Percentiles rank a stretch among this genome's conserved stretches.
Evolutionary conservation across 108 stramenopile species (phyloP).

Genomic region (Cyclotella choctawhatcheeana): DNA sequence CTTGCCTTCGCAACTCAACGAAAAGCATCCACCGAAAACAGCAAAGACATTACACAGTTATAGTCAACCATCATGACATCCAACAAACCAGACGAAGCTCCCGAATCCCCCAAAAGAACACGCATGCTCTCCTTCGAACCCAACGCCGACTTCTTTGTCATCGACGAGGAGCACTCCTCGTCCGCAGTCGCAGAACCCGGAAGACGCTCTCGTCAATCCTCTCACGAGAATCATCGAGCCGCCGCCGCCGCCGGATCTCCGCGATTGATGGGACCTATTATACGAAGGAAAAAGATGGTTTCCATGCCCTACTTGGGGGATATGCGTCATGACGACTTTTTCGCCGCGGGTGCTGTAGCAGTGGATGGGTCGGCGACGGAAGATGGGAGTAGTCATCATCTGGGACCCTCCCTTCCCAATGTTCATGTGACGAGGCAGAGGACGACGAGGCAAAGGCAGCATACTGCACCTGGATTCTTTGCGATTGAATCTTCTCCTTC

Average conservation of each 20-base stretch:
- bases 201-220: conserved; percentile 18
- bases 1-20: too few relatives aligned
- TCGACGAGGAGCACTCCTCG: conserved; percentile 16
- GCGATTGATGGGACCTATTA: conserved; percentile 59
- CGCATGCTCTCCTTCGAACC: conserved; percentile 38
- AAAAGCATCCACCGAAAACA: too few relatives aligned
- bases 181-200: background rate
- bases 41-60: too few relatives aligned
- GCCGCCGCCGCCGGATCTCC: background rate
- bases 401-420: background rate
- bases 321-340: conserved; percentile 10
- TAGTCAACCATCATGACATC: background rate
- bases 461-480: conserved; percentile 33
- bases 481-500: background rate
- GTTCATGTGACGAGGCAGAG: background rate
- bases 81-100: background rate
- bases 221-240: conserved; percentile 9
- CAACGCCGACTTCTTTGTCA: conserved; percentile 35
- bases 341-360: conserved; percentile 3
- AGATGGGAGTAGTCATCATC: conserved; percentile 10
- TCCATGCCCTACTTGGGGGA: conserved; percentile 57
- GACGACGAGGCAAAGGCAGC: conserved; percentile 10
- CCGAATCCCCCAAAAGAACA: conserved; percentile 3
- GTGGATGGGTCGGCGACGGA: conserved; percentile 7
- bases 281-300: conserved; percentile 61